Conservation (phyloP, 2,329 filamentous ascomycete genomes). For the Hypoxylon sp. region DNA sequence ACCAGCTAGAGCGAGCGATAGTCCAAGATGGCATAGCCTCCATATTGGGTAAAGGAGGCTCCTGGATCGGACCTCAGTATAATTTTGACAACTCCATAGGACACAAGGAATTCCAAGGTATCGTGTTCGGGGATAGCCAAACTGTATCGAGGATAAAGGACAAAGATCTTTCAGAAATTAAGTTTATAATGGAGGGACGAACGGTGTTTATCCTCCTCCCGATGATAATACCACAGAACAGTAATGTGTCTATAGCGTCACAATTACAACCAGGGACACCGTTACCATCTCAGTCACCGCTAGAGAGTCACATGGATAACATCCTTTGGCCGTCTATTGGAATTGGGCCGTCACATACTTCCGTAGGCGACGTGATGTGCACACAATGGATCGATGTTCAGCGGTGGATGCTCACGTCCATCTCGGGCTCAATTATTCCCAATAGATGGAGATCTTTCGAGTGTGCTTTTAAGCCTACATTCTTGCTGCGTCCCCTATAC, state of each 20-base stretch:
- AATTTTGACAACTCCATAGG: neutral
- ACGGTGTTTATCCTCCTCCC: neutral
- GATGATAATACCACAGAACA: neutral
- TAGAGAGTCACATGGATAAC: neutral
- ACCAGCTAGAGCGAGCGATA: neutral
- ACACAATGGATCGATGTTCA: neutral
- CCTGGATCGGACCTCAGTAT: neutral
- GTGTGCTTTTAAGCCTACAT: neutral
- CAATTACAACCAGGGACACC: neutral
- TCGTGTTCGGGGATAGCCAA: neutral
- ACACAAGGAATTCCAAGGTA: neutral
- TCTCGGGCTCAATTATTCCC: neutral
- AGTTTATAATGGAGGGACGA: neutral
- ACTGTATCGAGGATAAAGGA: neutral
- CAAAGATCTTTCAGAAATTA: neutral
- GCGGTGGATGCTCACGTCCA: neutral
- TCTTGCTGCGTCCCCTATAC: neutral
- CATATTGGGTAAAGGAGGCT: neutral
- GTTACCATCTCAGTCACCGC: neutral
- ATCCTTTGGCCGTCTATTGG: neutral
- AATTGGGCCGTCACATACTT: slow-evolving; percentile 4
- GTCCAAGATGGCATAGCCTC: neutral
- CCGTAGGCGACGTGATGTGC: neutral
- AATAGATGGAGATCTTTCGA: slow-evolving; percentile 3
- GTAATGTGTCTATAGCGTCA: neutral